Base-by-base conservation (phyloP, 768 basidiomycete species). In the Neoboletus subvelutipes region DNA sequence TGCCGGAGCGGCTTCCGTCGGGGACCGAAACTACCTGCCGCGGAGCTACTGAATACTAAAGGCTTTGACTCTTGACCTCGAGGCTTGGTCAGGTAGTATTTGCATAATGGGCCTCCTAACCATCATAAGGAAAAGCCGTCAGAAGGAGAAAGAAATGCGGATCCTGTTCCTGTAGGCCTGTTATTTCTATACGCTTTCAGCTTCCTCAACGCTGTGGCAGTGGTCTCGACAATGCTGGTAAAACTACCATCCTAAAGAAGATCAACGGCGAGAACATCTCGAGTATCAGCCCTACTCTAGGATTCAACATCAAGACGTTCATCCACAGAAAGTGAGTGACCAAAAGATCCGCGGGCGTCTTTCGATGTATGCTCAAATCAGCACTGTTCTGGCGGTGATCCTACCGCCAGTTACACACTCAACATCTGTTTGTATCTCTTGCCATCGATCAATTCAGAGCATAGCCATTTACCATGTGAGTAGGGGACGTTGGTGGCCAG, bases 261-360 rank as follows among this genome's bases (percentile, higher is more conserved):
- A 80, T 98, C 60, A 95, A 91, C 59, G 89, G 86, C 22, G 96
- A 98, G 74, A 91, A 96, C 73, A 93, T 96, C 63, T 80, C 80
- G 66, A 82, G 80, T 50, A 86, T 98, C 54, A 92, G 89, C 66
- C 97, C 97, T 2, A 98, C 97, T 11, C 78, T 99, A 15, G 97
- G 97, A 12, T 99, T 99, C 81, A 97, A 98, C 72, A 99, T 98
- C 80, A 96, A 95, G 79, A 97, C 96, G 7, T 93, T 98, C 66
- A 78, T 85, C 28, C 90, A 97, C 72, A 83, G 88, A 74, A 90
- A 89, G 93, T 98, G 73, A 73, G 83, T 69, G 39, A 52, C 46
- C 55, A 61, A 61, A 36, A 17, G 61, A 64, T 62, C 52, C 64
- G 52, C 61, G 24, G 49, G 45, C 72, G 48, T 41, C 50, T 45